These are phyloP conservation scores for Oenanthe sinensis DNA, from an alignment of 129 eudicot species.

Conservation along the genomic window DNA sequence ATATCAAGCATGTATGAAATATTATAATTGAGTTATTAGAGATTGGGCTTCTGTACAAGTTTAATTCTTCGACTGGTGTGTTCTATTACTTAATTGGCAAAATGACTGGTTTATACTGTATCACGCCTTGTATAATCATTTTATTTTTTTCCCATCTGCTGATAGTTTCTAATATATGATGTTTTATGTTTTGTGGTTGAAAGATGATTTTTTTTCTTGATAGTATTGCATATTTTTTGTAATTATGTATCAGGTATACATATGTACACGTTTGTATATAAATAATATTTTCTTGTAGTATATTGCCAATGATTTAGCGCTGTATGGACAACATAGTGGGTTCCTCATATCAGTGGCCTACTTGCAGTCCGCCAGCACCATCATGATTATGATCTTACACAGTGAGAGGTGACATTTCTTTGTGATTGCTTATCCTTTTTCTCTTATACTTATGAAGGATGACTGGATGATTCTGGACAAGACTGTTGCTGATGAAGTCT, in stretches of 20 bases:
- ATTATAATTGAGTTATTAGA: background rate
- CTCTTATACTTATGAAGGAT: constrained; percentile 34
- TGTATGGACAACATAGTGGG: background rate
- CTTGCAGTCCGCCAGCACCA: too few species aligned
- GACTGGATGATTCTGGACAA: constrained; percentile 76
- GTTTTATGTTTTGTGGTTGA: background rate
- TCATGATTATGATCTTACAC: background rate
- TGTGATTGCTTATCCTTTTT: constrained; percentile 1
- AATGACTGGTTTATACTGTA: background rate
- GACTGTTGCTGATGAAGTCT: constrained; percentile 95
- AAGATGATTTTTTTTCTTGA: background rate
- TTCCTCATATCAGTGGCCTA: too few species aligned
- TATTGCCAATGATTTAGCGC: background rate
- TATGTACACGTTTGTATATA: background rate
- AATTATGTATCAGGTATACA: background rate
- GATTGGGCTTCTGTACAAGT: background rate
- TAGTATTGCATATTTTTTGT: background rate
- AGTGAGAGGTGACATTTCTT: background rate
- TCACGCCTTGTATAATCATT: background rate
- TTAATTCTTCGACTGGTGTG: background rate
- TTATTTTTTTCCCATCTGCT: background rate
- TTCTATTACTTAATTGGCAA: background rate
- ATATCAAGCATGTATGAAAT: background rate
- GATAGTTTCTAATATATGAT: background rate
- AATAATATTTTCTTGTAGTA: too few species aligned